Conservation (phyloP, 768 basidiomycete genomes). For the Ramaria rubella region DNA sequence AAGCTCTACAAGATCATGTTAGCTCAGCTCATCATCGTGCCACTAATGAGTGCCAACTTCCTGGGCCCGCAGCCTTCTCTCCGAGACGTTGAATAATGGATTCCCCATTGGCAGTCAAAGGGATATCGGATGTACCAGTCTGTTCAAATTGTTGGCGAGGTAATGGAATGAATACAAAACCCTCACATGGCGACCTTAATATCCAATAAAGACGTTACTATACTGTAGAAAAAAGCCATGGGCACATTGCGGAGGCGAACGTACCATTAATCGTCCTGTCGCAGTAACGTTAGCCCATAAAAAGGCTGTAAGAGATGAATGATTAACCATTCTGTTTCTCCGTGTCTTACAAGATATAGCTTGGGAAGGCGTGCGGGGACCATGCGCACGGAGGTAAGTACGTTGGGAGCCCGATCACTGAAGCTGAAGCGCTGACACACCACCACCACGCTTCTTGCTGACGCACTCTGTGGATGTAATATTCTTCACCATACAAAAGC, state of each 20-base stretch:
- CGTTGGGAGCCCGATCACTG: too few species aligned
- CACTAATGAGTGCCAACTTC: constrained; percentile 21
- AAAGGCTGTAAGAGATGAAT: too few species aligned
- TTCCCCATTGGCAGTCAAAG: constrained; percentile 36
- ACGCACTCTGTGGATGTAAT: too few species aligned
- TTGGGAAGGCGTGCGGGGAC: constrained; percentile 12
- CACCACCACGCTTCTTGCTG: too few species aligned
- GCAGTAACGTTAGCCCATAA: neutral
- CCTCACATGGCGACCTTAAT: constrained; percentile 3
- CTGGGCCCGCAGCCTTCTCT: constrained; percentile 30
- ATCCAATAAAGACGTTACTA: neutral
- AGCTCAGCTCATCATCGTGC: neutral
- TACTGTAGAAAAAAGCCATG: neutral
- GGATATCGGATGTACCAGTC: constrained; percentile 39
- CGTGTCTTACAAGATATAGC: constrained; percentile 11
- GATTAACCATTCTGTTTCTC: constrained; percentile 14
- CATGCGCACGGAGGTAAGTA: neutral
- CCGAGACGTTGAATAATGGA: constrained; percentile 31
- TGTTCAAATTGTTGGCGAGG: constrained; percentile 11
- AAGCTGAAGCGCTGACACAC: too few species aligned
- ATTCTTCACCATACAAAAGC: too few species aligned
- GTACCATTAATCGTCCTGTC: constrained; percentile 9
- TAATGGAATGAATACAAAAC: neutral
- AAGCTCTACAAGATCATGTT: constrained; percentile 23
- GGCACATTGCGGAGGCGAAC: neutral